These are phyloP conservation scores for Euphorbia schlechtendalii DNA, from an alignment of 441 rosid genomes.

Conservation along the genomic window DNA sequence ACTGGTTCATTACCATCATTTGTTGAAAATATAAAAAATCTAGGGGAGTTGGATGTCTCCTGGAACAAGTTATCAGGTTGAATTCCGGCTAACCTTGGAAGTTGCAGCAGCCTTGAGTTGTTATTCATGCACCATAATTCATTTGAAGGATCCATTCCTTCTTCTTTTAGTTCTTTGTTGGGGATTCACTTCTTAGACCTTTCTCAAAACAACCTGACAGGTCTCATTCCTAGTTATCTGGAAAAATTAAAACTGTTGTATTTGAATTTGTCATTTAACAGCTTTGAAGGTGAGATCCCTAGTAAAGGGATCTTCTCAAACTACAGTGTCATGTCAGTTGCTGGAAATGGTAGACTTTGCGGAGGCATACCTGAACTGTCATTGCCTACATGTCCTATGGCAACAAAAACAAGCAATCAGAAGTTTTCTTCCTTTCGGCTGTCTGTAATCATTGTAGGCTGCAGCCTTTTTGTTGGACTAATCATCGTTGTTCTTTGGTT, in stretches of 20 bases:
- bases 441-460: neutral
- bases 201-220: neutral
- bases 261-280: neutral
- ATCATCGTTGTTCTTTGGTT: neutral
- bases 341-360: neutral
- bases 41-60: conserved; percentile 3
- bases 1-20: neutral
- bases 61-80: neutral
- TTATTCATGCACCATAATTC: neutral
- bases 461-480: neutral
- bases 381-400: neutral
- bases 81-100: neutral
- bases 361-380: neutral
- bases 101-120: neutral
- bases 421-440: neutral
- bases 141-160: neutral
- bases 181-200: neutral
- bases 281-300: neutral
- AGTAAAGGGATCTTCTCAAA: neutral
- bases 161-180: neutral
- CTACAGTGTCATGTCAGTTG: neutral
- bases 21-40: neutral
- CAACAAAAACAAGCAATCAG: neutral
- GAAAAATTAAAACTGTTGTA: neutral
- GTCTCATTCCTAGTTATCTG: neutral